Evolutionary conservation across 2,329 filamentous ascomycete genomes (phyloP), one percentile per base, ranked within the genome.

Genomic region (Elsinoe batatas): DNA sequence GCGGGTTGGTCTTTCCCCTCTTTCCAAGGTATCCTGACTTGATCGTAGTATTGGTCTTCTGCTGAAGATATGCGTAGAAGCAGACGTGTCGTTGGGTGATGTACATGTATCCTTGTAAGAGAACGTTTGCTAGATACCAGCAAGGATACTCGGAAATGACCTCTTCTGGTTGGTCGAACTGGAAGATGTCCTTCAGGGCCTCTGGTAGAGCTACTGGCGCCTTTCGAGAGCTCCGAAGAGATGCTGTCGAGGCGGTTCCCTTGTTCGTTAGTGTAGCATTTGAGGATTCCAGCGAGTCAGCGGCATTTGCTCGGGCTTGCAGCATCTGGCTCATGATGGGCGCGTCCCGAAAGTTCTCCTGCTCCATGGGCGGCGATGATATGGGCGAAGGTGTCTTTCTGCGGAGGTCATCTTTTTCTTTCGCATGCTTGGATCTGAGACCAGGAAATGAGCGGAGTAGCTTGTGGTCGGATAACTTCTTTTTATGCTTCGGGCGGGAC

Each of bases 1-100:
- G 87, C 46, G 88, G 87, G 66, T 91, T 95, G 46, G 88, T 85
- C 64, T 87, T 88, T 57, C 93, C 91, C 58, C 87, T 87, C 71
- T 97, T 97, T 56, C 82, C 83, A 1, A 98, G 76, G 65, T 91
- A 89, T 1, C 93, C 91, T 1, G 90, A 91, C 71, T 95, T 97
- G 61, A 84, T 80, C 15, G 87, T 79, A 55, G 84, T 78, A 62
- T 87, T 82, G 53, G 86, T 82, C 76, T 93, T 95, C 75, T 91
- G 94, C 5, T 90, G 90, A n/a, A 97, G 79, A 67, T 96, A 96
- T 37, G 93, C 90, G 67, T 96, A 97, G 69, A 97, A 98, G 72
- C 91, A 96, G 59, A 97, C 87, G 67, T 98, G 93, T 63, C 85
- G 87, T 59, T 86, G 78, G 0, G 93, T 97, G 65, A 98, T 88